Conservation (phyloP, 768 basidiomycete species). For the Hygrocybe coccinea region DNA sequence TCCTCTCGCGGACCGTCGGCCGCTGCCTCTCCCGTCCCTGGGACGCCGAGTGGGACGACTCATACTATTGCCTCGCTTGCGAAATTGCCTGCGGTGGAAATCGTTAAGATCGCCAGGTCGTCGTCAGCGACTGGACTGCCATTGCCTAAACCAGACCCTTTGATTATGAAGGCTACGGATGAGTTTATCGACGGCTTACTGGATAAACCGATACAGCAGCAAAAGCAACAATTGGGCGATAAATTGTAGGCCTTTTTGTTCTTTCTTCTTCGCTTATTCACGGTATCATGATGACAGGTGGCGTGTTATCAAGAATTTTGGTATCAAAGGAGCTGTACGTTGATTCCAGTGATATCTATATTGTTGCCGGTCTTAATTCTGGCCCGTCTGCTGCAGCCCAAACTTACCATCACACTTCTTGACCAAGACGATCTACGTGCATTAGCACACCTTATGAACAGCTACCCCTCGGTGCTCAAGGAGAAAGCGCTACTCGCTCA, state of each 20-base stretch:
- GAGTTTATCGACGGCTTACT: constrained; percentile 62
- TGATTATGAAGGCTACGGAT: constrained; percentile 65
- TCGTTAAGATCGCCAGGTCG: constrained; percentile 59
- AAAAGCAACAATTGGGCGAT: constrained; percentile 80
- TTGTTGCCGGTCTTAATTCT: constrained; percentile 3
- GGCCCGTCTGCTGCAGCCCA: constrained; percentile 46
- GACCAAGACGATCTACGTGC: constrained; percentile 83
- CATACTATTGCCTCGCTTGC: constrained; percentile 71
- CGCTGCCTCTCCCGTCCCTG: constrained; percentile 63
- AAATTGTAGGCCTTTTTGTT: constrained; percentile 51
- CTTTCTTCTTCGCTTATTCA: background rate
- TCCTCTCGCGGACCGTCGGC: constrained; percentile 72
- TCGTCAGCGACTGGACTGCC: constrained; percentile 49
- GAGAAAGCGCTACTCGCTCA: constrained; percentile 54
- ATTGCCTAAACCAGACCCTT: constrained; percentile 64
- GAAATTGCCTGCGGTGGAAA: constrained; percentile 67
- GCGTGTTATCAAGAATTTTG: constrained; percentile 69
- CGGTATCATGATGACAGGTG: constrained; percentile 27
- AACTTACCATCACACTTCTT: constrained; percentile 76
- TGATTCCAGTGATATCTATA: background rate
- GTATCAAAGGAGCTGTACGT: constrained; percentile 75
- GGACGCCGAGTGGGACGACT: constrained; percentile 45
- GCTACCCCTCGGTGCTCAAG: constrained; percentile 76
- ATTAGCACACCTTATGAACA: constrained; percentile 82
- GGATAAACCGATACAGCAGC: constrained; percentile 49